Evolutionary conservation across 352 stramenopile genomes (phyloP).

Genomic region (Pelagophyceae sp.): DNA sequence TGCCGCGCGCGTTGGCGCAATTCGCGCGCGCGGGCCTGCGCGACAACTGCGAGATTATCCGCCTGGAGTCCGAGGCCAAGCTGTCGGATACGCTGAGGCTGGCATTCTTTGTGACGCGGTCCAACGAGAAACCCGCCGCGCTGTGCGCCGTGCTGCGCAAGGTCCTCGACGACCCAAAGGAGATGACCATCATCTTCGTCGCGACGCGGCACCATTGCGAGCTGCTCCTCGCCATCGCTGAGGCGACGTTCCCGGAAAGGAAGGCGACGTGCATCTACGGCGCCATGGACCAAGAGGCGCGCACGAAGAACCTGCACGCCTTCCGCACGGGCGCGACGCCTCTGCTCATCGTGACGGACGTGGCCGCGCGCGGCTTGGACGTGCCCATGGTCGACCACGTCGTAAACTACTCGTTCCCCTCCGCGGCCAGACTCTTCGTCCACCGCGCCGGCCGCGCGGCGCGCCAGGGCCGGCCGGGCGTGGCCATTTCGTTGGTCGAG

Average conservation of each 20-base stretch:
- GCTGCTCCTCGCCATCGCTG: slow-evolving; percentile 88
- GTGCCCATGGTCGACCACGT: slow-evolving; percentile 93
- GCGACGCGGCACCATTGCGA: slow-evolving; percentile 95
- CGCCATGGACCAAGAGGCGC: slow-evolving; percentile 94
- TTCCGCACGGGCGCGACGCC: slow-evolving; percentile 73
- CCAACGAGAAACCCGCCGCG: slow-evolving; percentile 84
- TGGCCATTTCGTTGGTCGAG: slow-evolving; percentile 91
- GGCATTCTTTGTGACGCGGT: slow-evolving; percentile 90
- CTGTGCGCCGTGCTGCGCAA: slow-evolving; percentile 91
- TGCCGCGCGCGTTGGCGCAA: slow-evolving; percentile 91
- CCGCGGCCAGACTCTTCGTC: slow-evolving; percentile 54
- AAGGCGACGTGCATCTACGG: slow-evolving; percentile 90
- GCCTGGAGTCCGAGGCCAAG: slow-evolving; percentile 93
- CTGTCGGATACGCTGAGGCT: slow-evolving; percentile 94
- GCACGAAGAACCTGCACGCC: slow-evolving; percentile 89
- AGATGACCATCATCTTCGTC: slow-evolving; percentile 95
- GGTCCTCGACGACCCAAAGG: slow-evolving; percentile 68
- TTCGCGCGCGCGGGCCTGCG: slow-evolving; percentile 95
- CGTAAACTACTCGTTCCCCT: slow-evolving; percentile 90
- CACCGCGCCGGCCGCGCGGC: slow-evolving; percentile 90
- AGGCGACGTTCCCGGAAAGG: slow-evolving; percentile 82
- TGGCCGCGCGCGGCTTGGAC: slow-evolving; percentile 84
- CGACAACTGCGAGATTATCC: slow-evolving; percentile 90
- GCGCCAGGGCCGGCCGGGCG: slow-evolving; percentile 82
- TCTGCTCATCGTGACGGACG: slow-evolving; percentile 55